phyloP scores from a whole-genome alignment of 768 basidiomycete species.

The Russula foetens region DNA sequence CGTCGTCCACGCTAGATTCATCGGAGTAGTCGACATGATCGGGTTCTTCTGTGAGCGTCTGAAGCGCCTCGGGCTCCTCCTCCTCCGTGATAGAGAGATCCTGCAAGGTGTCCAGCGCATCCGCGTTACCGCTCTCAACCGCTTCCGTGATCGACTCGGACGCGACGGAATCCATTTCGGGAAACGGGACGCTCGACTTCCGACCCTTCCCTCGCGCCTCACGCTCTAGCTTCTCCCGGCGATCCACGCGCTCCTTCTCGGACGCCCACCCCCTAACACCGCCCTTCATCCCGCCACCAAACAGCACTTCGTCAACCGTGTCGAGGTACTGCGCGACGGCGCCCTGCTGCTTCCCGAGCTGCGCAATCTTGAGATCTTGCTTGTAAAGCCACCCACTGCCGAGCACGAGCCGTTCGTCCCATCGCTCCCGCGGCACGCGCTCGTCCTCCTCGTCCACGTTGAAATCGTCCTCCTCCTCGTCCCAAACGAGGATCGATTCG shows the following conservation, averaged over 20 bases:
- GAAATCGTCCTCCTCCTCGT: constrained; percentile 48
- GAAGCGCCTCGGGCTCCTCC: constrained; percentile 54
- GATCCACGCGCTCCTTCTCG: constrained; percentile 38
- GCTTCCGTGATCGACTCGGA: constrained; percentile 7
- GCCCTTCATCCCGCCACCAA: constrained; percentile 44
- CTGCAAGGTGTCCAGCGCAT: constrained; percentile 47
- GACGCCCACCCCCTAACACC: constrained; percentile 42
- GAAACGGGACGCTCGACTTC: constrained; percentile 39
- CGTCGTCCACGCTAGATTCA: constrained; percentile 46
- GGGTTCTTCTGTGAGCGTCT: constrained; percentile 38
- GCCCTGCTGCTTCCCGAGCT: constrained; percentile 48
- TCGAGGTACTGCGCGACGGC: constrained; percentile 59
- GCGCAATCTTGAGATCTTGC: constrained; percentile 48
- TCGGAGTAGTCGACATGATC: constrained; percentile 4
- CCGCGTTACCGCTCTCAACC: constrained; percentile 27
- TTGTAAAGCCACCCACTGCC: constrained; percentile 79
- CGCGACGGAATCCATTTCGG: constrained; percentile 26
- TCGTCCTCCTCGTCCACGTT: constrained; percentile 42
- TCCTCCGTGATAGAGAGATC: constrained; percentile 43
- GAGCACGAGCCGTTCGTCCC: constrained; percentile 76
- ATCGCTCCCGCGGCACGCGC: constrained; percentile 47
- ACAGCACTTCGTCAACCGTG: constrained; percentile 73
- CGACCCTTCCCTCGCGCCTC: constrained; percentile 34
- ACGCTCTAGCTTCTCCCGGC: constrained; percentile 34
- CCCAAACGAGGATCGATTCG: constrained; percentile 73